phyloP scores from a whole-genome alignment of 202 grass and related monocot species.

The Elaeis oleifera region DNA sequence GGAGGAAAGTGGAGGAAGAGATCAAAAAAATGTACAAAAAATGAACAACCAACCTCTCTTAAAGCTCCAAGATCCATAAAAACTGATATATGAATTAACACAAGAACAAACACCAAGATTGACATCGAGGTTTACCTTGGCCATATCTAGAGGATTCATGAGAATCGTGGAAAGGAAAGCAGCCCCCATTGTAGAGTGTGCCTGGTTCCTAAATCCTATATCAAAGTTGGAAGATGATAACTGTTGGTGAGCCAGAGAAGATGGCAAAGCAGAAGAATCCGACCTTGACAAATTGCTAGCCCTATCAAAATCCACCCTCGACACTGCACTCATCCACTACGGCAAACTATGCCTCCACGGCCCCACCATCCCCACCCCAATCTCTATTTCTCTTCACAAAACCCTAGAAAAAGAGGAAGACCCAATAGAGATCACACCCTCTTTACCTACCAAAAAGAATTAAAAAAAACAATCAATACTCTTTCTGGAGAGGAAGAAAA shows the following conservation, averaged over 20 bases:
- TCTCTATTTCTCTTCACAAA: neutral
- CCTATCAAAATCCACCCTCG: slow-evolving; percentile 58
- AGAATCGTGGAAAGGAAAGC: slow-evolving; percentile 78
- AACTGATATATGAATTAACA: neutral
- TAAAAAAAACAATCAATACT: too few relatives aligned
- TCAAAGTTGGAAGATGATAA: slow-evolving; percentile 19
- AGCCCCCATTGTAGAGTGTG: slow-evolving; percentile 62
- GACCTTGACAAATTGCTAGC: neutral
- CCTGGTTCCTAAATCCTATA: slow-evolving; percentile 47
- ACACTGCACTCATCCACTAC: slow-evolving; percentile 61
- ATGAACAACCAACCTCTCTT: neutral
- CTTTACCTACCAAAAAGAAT: neutral
- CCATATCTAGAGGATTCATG: slow-evolving; percentile 90
- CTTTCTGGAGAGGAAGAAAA: too few relatives aligned
- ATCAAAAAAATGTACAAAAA: too few relatives aligned
- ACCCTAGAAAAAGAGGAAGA: slow-evolving; percentile 15
- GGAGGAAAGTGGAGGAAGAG: too few relatives aligned
- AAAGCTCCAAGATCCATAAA: neutral
- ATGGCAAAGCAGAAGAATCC: slow-evolving; percentile 7
- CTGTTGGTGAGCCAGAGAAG: neutral
- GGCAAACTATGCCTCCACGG: slow-evolving; percentile 49
- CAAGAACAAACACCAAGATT: neutral
- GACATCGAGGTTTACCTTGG: slow-evolving; percentile 36
- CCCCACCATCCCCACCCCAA: slow-evolving; percentile 32
- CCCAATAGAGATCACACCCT: neutral